phyloP scores from a whole-genome alignment of 2,329 filamentous ascomycete genomes.

The Thermoascus crustaceus region DNA sequence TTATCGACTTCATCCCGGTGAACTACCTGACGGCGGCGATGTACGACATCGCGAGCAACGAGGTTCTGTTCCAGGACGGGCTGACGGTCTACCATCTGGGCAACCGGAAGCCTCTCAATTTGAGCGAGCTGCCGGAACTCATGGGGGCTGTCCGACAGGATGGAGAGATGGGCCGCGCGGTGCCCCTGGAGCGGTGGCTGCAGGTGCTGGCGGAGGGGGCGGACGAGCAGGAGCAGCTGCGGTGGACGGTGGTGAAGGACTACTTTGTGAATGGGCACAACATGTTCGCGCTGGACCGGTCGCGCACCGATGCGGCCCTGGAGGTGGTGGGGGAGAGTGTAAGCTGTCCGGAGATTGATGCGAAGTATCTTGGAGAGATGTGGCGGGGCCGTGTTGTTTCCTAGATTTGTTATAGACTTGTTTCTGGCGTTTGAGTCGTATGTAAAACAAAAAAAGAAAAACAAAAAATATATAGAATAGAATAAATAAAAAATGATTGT shows the following conservation, averaged over 20 bases:
- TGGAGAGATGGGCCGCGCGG: neutral
- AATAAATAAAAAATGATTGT: too few species aligned
- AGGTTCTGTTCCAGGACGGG: neutral
- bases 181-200: neutral
- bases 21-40: neutral
- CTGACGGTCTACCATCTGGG: neutral
- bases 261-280: neutral
- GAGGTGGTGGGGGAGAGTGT: constrained; percentile 1
- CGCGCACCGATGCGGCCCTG: neutral
- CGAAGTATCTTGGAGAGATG: neutral
- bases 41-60: constrained; percentile 1
- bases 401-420: constrained; percentile 1
- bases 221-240: constrained; percentile 1
- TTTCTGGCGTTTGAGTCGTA: neutral
- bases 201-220: neutral
- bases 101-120: neutral
- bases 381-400: neutral
- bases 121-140: neutral
- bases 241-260: neutral
- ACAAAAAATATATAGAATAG: too few species aligned
- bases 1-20: neutral
- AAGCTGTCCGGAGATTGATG: neutral
- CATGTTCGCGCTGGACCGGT: constrained; percentile 1
- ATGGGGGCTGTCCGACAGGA: neutral
- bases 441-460: too few species aligned